Base-by-base conservation (phyloP, 1,139 yeast genomes). In the Hanseniaspora sp. region DNA sequence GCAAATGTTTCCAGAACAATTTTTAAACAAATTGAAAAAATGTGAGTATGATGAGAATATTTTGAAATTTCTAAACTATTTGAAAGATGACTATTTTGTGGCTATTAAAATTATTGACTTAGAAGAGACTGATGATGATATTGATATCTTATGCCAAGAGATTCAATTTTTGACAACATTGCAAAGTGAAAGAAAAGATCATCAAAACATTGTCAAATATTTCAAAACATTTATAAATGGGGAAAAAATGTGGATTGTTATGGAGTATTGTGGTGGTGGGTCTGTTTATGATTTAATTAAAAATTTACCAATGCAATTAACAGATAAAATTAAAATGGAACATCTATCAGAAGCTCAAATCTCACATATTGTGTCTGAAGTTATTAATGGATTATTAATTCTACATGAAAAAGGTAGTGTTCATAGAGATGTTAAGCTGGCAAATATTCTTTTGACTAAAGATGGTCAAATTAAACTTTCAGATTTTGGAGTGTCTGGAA, bases 201-300 rank as follows among this genome's bases (percentile, higher is more conserved):
- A 31, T 9, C 77, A 77, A 0, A 76, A 76, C 62, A 80, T 87
- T 51, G 84, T 90, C 13, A 72, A 69, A 57, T 85, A 86, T 67
- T 73, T 71, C 60, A 81, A 80, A 52, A 80, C 95, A 0, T 78
- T 80, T 62, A 68, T 82, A 11, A 71, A 73, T 53, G 37, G 23
- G 8, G 33, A 86, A 78, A 76, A 79, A 28, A 78, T 88, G 82
- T 87, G 90, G 82, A 85, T 88, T 52, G 83, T 85, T 5, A 86
- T 88, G 95, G 96, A 88, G 65, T 86, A 77, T 64, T 88, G 96
- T 68, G 95, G 90, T 12, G 95, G 95, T 28, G 95, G 96, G 0
- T 85, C 95, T 1, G 85, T 95, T 67, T 76, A 86, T 0, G 95
- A 87, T 63, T 72, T 88, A 58, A 63, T 83, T 38, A 78, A 74